Evolutionary conservation across 2,329 filamentous ascomycete genomes (phyloP).

Genomic region (Seiridium unicorne): DNA sequence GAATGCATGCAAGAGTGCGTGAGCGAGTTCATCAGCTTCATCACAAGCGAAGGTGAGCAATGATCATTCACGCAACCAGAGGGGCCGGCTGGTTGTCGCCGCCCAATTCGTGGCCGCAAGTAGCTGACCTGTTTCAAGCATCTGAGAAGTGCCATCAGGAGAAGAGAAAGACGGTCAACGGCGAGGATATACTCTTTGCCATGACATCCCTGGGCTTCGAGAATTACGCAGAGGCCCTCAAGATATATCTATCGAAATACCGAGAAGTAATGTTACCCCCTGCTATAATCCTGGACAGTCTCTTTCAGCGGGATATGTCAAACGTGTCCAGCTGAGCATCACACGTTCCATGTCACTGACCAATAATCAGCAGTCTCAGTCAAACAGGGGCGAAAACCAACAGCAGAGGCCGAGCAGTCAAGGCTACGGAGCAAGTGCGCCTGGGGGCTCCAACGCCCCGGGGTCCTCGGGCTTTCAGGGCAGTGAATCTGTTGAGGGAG

Average conservation of each 20-base stretch:
- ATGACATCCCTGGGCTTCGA: constrained; percentile 99
- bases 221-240: constrained; percentile 96
- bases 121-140: constrained; percentile 52
- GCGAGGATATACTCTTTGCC: constrained; percentile 96
- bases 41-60: constrained; percentile 90
- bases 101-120: neutral
- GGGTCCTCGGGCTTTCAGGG: constrained; percentile 41
- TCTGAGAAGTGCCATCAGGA: constrained; percentile 99
- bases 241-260: constrained; percentile 97
- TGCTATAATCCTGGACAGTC: neutral
- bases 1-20: constrained; percentile 99
- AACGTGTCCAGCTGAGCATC: constrained; percentile 12
- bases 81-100: no score
- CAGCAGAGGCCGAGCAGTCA: constrained; percentile 50
- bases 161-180: constrained; percentile 98
- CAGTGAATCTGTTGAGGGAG: constrained; percentile 41
- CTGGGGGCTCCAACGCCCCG: constrained; percentile 37
- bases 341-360: constrained; percentile 24
- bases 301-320: neutral
- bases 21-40: constrained; percentile 99
- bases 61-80: neutral
- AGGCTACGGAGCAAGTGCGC: constrained; percentile 44
- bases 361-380: constrained; percentile 68
- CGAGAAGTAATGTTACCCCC: constrained; percentile 72
- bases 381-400: constrained; percentile 63